phyloP scores from a whole-genome alignment of 2,329 filamentous ascomycete genomes.

The Colletotrichum zoysiae region DNA sequence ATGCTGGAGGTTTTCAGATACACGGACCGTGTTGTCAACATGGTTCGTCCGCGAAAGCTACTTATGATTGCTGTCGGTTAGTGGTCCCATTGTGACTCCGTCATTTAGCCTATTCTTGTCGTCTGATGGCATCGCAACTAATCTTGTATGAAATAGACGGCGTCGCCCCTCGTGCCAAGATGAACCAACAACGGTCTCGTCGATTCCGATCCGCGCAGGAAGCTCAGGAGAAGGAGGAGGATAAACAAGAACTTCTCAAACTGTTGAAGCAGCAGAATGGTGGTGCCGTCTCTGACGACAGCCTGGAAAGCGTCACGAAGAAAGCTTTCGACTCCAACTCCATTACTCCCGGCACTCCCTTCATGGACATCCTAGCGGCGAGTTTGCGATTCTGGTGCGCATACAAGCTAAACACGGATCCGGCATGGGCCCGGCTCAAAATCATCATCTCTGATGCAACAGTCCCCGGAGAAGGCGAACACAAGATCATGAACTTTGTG shows the following conservation, averaged over 20 bases:
- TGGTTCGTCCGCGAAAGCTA: conserved; percentile 95
- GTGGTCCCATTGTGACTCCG: conserved; percentile 47
- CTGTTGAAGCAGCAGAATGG: conserved; percentile 84
- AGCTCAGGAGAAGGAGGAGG: conserved; percentile 91
- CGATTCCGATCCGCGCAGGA: conserved; percentile 96
- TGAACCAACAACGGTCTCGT: conserved; percentile 98
- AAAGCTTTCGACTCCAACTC: conserved; percentile 92
- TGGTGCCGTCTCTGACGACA: conserved; percentile 71
- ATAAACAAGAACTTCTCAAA: conserved; percentile 89
- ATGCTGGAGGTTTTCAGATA: conserved; percentile 99
- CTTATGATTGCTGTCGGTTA: conserved; percentile 96
- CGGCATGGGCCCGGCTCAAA: conserved; percentile 95
- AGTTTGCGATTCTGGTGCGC: conserved; percentile 96
- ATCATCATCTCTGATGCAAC: conserved; percentile 99
- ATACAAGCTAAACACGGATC: conserved; percentile 97
- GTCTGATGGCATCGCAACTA: conserved; percentile 42
- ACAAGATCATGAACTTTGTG: conserved; percentile 99
- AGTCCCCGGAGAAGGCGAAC: conserved; percentile 96
- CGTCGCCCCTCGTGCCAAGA: conserved; percentile 96
- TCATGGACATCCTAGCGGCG: conserved; percentile 95
- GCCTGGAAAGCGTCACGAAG: conserved; percentile 74
- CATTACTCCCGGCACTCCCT: conserved; percentile 96
- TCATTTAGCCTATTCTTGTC: neutral
- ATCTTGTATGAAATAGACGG: conserved; percentile 71
- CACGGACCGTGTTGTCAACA: conserved; percentile 98